Evolutionary conservation across 306 rosid genomes (phyloP), one percentile per base, ranked within the genome.

Genomic region (Casuarina glauca): DNA sequence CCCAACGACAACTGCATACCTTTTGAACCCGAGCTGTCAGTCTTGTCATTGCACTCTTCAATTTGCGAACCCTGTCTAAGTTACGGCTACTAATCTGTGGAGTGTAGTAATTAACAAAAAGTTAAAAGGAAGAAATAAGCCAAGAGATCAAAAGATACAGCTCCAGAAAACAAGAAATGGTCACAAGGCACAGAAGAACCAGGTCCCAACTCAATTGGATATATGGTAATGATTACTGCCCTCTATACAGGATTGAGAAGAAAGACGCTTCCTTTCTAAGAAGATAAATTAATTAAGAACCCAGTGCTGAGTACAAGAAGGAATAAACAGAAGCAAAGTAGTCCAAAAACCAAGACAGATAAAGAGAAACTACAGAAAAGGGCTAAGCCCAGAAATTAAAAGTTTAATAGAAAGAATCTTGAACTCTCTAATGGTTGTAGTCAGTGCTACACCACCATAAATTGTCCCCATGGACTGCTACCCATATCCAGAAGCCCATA

Each of bases 21-120:
- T 95, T 95, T 87, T 95, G 98, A 66, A 95, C 98, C 77, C 98
- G 84, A 66, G 95, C 98, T 66, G 97, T 95, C 92, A 95, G 78
- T 90, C 98, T 92, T n/a, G 98, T 95, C 98, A 95, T 95, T 67
- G 95, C 93, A 88, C 98, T 90, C 86, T 94, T 94, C 85, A 92
- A 58, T 84, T 92, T 94, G 82, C 97, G 97, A 81, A 94, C 98
- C 79, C 97, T 88, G 83, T 94, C 97, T 93, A 94, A 86, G 87
- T 94, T 94, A 81, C 98, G 97, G 81, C 97, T 92, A 74, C 97
- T 89, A 83, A 94, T 94, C 98, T 94, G 89, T 82, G 78, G 73
- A 79, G 45, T 12, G 48, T 39, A 75, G 72, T 64, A 76, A 52
- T 70, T 82, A 55, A 66, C 72, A 76, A 66, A 13, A 41, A 50